Evolutionary conservation across 2,329 filamentous ascomycete genomes (phyloP).

Genomic region (Chaetomium globosum): DNA sequence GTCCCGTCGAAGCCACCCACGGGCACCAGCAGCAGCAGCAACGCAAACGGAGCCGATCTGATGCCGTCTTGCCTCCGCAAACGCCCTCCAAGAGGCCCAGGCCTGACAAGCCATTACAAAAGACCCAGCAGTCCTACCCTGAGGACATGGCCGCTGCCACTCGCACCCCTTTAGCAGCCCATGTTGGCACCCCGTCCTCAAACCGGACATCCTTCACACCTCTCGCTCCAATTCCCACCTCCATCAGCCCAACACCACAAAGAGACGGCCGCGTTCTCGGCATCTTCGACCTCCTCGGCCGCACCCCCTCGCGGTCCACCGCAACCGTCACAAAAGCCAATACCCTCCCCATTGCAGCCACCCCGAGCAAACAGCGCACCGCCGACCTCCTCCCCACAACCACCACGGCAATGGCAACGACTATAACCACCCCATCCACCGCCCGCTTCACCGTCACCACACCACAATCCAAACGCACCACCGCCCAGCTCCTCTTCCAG

Average conservation of each 20-base stretch:
- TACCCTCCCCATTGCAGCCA: constrained; percentile 8
- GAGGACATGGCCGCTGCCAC: constrained; percentile 26
- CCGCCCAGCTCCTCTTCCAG: constrained; percentile 16
- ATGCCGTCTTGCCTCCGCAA: constrained; percentile 43
- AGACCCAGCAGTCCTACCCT: constrained; percentile 31
- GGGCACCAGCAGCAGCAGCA: constrained; percentile 44
- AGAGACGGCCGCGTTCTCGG: constrained; percentile 76
- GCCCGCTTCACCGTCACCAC: constrained; percentile 25
- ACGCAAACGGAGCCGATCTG: constrained; percentile 41
- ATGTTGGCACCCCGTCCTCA: constrained; percentile 55
- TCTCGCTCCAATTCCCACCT: constrained; percentile 54
- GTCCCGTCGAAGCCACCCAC: constrained; percentile 37
- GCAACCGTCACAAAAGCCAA: constrained; percentile 39
- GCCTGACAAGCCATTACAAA: constrained; percentile 40
- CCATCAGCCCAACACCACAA: constrained; percentile 77
- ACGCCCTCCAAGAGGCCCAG: constrained; percentile 58
- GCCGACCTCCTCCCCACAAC: constrained; percentile 5
- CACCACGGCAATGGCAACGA: constrained; percentile 6
- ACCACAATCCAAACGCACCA: constrained; percentile 18
- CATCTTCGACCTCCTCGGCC: constrained; percentile 70
- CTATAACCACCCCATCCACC: constrained; percentile 25
- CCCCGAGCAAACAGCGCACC: constrained; percentile 27
- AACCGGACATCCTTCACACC: constrained; percentile 62
- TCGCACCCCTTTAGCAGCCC: constrained; percentile 16
- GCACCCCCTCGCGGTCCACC: constrained; percentile 53